Base-by-base conservation (phyloP, 306 rosid species). In the barrel medic (Medicago truncatula) region DNA sequence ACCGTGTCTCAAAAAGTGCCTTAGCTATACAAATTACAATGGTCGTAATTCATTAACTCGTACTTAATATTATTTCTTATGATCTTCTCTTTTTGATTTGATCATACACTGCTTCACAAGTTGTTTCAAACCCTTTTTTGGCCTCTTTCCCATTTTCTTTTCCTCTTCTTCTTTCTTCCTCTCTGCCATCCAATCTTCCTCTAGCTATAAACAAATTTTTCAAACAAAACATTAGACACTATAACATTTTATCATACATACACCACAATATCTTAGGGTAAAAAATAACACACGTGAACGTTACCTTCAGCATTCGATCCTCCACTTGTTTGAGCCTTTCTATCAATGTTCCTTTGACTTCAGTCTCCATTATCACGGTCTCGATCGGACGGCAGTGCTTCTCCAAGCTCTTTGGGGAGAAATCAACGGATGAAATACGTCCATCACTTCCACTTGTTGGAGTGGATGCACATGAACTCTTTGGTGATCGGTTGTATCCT, bases 351-450 rank as follows among this genome's bases (percentile, higher is more conserved):
- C 98, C 98, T 82, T 92, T 92, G 38, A 76, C 81, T 70, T 86
- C 88, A 0, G 87, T 82, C 81, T 88, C 92, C 85, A 81, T 77
- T 49, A 90, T 76, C 39, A 89, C 97, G 20, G 64, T 77, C 71
- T 81, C 70, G 0, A 95, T 87, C 71, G 97, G 97, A 86, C 96
- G 96, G 89, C 97, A 86, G 70, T 85, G 93, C 91, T 86, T 95
- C 92, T 89, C 92, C 28, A 95, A 70, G 81, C 96, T 87, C 80
- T 57, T 84, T 0, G 97, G 96, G 4, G 92, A 92, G 44, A 86
- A 76, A 87, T 85, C 84, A 17, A 61, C 4, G 62, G 86, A 78
- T 4, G 86, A 85, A 0, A 44, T 12, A 36, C 50, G 82, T 66
- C 86, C 84, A 34, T 85, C 82, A 5, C 84, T 78, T 8, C 57